Evolutionary conservation across 345 rosid genomes (phyloP).

Genomic region (Moringa oleifera): DNA sequence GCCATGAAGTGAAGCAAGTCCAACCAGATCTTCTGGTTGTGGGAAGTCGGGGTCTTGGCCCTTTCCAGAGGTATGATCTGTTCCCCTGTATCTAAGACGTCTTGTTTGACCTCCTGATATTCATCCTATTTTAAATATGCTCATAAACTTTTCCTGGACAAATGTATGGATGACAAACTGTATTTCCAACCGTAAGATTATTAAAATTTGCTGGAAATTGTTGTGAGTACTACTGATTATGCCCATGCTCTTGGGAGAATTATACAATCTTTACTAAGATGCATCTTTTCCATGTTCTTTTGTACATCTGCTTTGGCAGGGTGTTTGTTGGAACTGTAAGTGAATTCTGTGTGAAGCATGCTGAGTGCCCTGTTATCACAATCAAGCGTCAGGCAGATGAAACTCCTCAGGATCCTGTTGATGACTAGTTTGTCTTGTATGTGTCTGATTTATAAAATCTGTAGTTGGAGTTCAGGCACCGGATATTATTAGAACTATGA

Average conservation of each 20-base stretch:
- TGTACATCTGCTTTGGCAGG: constrained; percentile 35
- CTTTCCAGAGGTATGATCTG: constrained; percentile 70
- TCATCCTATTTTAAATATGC: too few relatives aligned
- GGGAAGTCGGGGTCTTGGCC: constrained; percentile 93
- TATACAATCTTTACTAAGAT: background rate
- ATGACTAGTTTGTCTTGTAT: constrained; percentile 37
- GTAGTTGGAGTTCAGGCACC: too few relatives aligned
- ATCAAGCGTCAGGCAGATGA: constrained; percentile 84
- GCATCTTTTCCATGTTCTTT: background rate
- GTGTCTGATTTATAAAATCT: background rate
- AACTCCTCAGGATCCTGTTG: constrained; percentile 90
- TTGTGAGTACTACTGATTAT: background rate
- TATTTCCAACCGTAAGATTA: too few relatives aligned
- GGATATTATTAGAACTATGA: too few relatives aligned
- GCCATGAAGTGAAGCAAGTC: constrained; percentile 79
- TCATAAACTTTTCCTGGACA: too few relatives aligned
- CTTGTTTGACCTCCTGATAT: too few relatives aligned
- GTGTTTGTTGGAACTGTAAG: constrained; percentile 96
- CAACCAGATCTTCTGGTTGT: constrained; percentile 81
- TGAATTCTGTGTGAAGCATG: constrained; percentile 93
- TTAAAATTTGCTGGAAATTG: too few relatives aligned
- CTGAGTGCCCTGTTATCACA: constrained; percentile 81
- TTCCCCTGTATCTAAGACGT: background rate
- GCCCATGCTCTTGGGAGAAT: background rate
- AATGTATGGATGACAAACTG: too few relatives aligned